Evolutionary conservation across 1,284 basidiomycete species (phyloP), one percentile per base, ranked within the genome.

Genomic region (Mycena sp.): DNA sequence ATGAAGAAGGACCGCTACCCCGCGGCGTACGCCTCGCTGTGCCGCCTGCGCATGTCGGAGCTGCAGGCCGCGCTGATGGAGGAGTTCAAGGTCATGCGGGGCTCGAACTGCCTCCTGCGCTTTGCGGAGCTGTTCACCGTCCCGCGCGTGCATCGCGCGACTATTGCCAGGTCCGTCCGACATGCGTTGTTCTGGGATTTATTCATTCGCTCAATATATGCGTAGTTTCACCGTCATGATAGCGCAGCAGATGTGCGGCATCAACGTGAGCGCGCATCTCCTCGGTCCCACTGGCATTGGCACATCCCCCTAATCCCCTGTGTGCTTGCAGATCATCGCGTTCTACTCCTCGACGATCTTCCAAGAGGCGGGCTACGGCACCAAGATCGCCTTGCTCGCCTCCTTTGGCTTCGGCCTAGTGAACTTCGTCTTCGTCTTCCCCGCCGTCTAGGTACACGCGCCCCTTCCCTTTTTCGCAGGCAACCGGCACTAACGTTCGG

Each of bases 281-380:
- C 14, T 35, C 32, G 32, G n/a, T 7, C 19, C 19, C 40, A 14
- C 16, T 25, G 6, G 4, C 37, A 40, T 28, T n/a, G n/a, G 9
- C 25, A n/a, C n/a, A n/a, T 25, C 12, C 32, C 9, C 1, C 17
- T 56, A 12, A 19, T 25, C 38, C 44, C 6, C 30, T 43, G 17
- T 6, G 2, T 32, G 10, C 28, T 19, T 84, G 85, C 21, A 30
- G 50, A 52, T 86, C 59, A 87, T 86, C 68, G 85, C 89, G 2
- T 92, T 89, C 76, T 90, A 90, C 73, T 88, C 86, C 1, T 88
- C 89, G 2, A 85, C 85, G 11, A 83, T 94, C 63, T 93, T 94
- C 78, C 64, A 75, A 3, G 50, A 83, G 0, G 87, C 88, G 2
- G 87, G 88, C 1, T 85, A 85, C 69, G 74, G 75, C 0, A 69